Evolutionary conservation across 2,329 filamentous ascomycete species (phyloP).

Genomic region (Hymenoscyphus infarciens): DNA sequence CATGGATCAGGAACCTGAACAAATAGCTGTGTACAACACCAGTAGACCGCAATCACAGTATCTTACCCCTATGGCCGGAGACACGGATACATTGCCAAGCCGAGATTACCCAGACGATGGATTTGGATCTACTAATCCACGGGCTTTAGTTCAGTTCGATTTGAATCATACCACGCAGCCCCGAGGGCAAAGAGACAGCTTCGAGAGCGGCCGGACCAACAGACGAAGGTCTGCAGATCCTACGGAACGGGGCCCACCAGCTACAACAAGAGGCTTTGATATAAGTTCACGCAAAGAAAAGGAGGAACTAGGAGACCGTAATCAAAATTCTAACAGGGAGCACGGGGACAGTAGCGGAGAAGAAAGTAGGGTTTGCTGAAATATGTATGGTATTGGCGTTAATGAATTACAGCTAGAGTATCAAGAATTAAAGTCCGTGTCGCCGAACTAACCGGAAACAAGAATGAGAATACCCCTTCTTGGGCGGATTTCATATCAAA

Average conservation of each 20-base stretch:
- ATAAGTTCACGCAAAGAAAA: constrained; percentile 52
- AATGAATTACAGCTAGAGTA: no score
- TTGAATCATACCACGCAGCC: constrained; percentile 47
- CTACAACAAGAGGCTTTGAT: constrained; percentile 67
- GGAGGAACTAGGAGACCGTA: constrained; percentile 44
- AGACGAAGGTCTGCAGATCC: constrained; percentile 39
- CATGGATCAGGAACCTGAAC: constrained; percentile 12
- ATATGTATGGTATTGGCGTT: no score
- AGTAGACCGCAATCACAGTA: constrained; percentile 25
- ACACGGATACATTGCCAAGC: constrained; percentile 37
- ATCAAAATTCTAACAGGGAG: constrained; percentile 39
- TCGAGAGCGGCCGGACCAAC: constrained; percentile 43
- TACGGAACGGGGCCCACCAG: constrained; percentile 53
- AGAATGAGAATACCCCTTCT: no score
- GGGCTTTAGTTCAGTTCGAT: constrained; percentile 59
- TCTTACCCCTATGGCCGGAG: constrained; percentile 34
- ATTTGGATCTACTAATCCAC: constrained; percentile 61
- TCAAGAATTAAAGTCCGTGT: background rate
- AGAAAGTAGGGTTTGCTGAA: constrained; percentile 24
- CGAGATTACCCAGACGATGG: constrained; percentile 50
- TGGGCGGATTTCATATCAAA: no score
- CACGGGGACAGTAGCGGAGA: constrained; percentile 22
- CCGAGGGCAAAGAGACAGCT: constrained; percentile 47
- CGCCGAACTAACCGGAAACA: constrained; percentile 31
- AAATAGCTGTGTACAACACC: constrained; percentile 23